Base-by-base conservation (phyloP, 75 land plant genomes). In the Ceratopteris richardii region DNA sequence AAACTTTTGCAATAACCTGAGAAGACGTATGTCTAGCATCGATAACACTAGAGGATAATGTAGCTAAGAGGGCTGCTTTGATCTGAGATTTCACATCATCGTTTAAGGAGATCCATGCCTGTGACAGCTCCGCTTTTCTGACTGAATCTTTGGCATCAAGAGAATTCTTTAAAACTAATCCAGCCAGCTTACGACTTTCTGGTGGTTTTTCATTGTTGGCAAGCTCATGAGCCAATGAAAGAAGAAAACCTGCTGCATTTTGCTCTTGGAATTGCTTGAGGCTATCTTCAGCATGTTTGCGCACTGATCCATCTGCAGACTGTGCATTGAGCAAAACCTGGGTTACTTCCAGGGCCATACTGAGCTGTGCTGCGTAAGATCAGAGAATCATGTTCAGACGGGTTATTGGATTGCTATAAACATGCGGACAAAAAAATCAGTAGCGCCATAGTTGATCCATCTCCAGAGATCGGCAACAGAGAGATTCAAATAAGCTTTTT, bases 1-100 rank as follows among this genome's bases (percentile, higher is more conserved):
- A 87, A 46, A 83, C 60, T 63, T 86, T 86, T 0, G 90, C 83
- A 68, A 86, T 74, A 0, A 80, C 90, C 64, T 86, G 90, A 9
- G 79, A 69, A 24, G 83, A 60, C 24, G 90, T 83, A 43, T 83
- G 86, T 17, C 90, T 61, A 20, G 87, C 90, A 20, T 86, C 90
- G 4, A 51, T 9, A 1, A 60, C 73, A 44, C 65, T 31, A 1
- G 87, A 82, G 0, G 62, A 62, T 33, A 83, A 80, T 0, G 90
- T 86, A 31, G 44, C 31, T 24, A 83, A 14, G 0, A 86, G 77
- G 17, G 66, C 57, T 16, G 58, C 63, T 54, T 86, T 86, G 33
- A 86, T 76, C 51, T 80, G 80, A 4, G 65, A 19, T 56, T 77
- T 79, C 24, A 70, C 44, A 9, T 60, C 16, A n/a, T 54, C 29